A percentile compares a stretch with the other conserved stretches of the same genome.
Conservation (phyloP, 768 basidiomycete genomes). For the Glaciozyma martinii region DNA sequence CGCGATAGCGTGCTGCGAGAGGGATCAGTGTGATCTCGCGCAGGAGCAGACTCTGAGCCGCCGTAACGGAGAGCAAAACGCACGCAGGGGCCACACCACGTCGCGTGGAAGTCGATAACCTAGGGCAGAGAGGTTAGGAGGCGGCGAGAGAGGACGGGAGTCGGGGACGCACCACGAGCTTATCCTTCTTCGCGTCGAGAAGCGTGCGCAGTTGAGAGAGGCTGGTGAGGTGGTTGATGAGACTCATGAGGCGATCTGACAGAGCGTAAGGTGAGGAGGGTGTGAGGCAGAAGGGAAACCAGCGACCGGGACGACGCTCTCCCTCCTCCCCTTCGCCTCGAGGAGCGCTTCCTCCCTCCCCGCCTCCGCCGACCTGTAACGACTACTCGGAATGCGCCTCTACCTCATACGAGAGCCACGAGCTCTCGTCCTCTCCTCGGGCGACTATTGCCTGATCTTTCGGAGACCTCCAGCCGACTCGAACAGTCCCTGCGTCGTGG, state of each 20-base stretch:
- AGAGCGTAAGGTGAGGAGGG: background rate
- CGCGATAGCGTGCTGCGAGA: slow-evolving; percentile 34
- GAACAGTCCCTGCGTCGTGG: slow-evolving; percentile 43
- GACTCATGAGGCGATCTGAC: slow-evolving; percentile 24
- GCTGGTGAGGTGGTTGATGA: slow-evolving; percentile 9
- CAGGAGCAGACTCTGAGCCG: too few relatives aligned
- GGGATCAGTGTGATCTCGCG: background rate
- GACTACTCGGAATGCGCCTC: background rate
- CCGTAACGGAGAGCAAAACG: background rate
- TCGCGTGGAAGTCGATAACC: slow-evolving; percentile 23
- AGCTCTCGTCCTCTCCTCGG: slow-evolving; percentile 10
- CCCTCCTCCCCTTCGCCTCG: background rate
- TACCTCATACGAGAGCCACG: slow-evolving; percentile 14
- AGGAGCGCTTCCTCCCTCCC: background rate
- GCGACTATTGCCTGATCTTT: slow-evolving; percentile 18
- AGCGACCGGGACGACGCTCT: background rate
- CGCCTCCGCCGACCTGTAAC: background rate
- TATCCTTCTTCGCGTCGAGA: slow-evolving; percentile 12
- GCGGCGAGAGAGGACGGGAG: background rate
- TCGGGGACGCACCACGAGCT: slow-evolving; percentile 5
- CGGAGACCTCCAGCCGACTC: background rate
- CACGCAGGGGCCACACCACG: background rate
- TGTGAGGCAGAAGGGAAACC: background rate
- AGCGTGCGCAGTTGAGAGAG: slow-evolving; percentile 14
- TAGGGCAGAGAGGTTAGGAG: background rate